phyloP scores from a whole-genome alignment of 1,284 basidiomycete genomes.

The Thecaphora thlaspeos region DNA sequence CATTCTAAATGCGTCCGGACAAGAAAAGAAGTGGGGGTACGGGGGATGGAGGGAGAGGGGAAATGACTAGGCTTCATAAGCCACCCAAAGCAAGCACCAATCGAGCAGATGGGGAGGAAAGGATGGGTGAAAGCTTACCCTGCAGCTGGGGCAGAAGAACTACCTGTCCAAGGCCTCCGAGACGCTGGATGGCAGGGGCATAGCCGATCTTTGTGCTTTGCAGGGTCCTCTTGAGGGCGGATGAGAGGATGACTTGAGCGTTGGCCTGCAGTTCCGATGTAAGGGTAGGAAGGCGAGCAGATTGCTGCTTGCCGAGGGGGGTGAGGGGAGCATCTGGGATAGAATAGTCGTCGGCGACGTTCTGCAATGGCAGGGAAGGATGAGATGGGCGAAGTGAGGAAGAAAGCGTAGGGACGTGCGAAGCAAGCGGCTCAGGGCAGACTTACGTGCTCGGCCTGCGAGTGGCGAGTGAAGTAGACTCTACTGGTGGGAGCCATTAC shows the following conservation, averaged over 20 bases:
- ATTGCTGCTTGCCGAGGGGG: conserved; percentile 52
- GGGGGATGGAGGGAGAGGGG: not conserved
- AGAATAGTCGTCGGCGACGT: conserved; percentile 44
- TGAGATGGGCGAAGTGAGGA: not conserved
- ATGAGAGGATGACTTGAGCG: conserved; percentile 47
- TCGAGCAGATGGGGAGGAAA: too few relatives aligned
- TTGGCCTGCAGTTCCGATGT: conserved; percentile 35
- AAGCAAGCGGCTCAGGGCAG: not conserved
- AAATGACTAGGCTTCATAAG: too few relatives aligned
- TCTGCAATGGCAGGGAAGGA: conserved; percentile 11
- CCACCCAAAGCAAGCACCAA: too few relatives aligned
- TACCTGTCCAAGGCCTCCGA: conserved; percentile 44
- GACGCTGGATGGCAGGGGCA: conserved; percentile 40
- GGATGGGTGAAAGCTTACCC: conserved; percentile 14
- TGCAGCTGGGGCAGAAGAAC: conserved; percentile 53
- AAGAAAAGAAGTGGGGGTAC: too few relatives aligned
- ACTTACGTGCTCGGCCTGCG: conserved; percentile 51
- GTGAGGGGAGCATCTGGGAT: conserved; percentile 55
- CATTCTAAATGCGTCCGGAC: conserved; percentile 28
- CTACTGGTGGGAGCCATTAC: conserved; percentile 27
- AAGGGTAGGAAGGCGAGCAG: conserved; percentile 35
- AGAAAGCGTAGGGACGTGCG: not conserved
- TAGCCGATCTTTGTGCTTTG: conserved; percentile 54
- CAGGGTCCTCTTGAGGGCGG: conserved; percentile 50
- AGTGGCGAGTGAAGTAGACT: conserved; percentile 47